These are phyloP conservation scores for Coniochaeta sp. DNA, from an alignment of 2,329 filamentous ascomycete genomes.

Conservation along the genomic window DNA sequence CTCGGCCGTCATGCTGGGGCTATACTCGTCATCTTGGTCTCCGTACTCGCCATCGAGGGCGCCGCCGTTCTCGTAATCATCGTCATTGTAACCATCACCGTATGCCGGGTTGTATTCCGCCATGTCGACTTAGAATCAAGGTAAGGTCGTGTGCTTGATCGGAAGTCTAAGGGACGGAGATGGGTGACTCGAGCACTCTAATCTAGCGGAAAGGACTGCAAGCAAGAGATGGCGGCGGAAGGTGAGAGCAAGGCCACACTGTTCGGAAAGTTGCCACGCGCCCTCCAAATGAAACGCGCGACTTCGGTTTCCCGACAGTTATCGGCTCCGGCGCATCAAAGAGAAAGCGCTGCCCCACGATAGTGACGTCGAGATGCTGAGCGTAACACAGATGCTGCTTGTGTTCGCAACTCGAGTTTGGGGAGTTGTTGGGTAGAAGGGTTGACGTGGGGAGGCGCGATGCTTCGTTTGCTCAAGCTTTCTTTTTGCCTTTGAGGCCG, in stretches of 20 bases:
- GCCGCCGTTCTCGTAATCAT: slow-evolving; percentile 33
- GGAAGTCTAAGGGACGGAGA: not conserved
- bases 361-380: not conserved
- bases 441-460: not conserved
- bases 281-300: not conserved
- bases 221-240: not conserved
- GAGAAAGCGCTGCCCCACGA: not conserved
- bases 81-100: slow-evolving; percentile 34
- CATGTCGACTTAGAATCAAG: not conserved
- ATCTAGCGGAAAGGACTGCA: not conserved
- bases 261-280: not conserved
- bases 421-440: not conserved
- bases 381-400: not conserved
- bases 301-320: not conserved
- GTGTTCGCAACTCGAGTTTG: not conserved
- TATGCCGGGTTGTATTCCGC: slow-evolving; percentile 11
- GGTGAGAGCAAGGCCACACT: not conserved
- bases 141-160: not conserved
- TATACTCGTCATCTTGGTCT: slow-evolving; percentile 52
- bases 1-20: slow-evolving; percentile 72
- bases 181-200: not conserved
- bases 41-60: slow-evolving; percentile 60
- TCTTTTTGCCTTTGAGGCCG: not conserved
- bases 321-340: not conserved
- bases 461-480: not conserved